These are phyloP conservation scores for Ceratocystis eucalypticola DNA, from an alignment of 2,329 filamentous ascomycete genomes.

Conservation along the genomic window DNA sequence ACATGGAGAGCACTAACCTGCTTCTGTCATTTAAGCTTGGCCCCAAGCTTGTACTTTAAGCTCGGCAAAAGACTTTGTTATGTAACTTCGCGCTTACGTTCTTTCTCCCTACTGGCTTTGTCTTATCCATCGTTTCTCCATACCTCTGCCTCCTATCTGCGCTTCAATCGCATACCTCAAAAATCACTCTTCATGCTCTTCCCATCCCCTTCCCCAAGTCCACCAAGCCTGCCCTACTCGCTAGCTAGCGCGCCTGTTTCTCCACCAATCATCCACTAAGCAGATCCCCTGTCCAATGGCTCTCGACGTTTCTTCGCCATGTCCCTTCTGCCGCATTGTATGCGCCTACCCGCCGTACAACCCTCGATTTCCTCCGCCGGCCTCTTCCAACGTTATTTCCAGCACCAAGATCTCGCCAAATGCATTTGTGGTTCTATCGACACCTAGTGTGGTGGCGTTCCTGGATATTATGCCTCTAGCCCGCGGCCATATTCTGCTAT, in stretches of 20 bases:
- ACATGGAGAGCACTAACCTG: background rate
- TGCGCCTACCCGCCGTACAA: constrained; percentile 35
- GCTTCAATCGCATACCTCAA: too few relatives aligned
- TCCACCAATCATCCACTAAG: background rate
- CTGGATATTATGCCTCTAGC: constrained; percentile 86
- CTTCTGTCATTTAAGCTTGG: background rate
- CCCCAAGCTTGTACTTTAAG: background rate
- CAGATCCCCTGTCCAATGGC: background rate
- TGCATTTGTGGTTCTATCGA: constrained; percentile 61
- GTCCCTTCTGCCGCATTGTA: constrained; percentile 51
- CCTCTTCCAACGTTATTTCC: constrained; percentile 23
- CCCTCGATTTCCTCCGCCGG: constrained; percentile 31
- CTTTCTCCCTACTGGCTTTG: background rate
- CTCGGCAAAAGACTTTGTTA: background rate
- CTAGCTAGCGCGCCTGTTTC: background rate
- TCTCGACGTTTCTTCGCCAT: constrained; percentile 24
- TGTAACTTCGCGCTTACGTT: too few relatives aligned
- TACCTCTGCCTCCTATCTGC: background rate
- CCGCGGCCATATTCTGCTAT: constrained; percentile 68
- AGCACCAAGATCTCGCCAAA: constrained; percentile 29
- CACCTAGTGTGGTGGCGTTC: constrained; percentile 67
- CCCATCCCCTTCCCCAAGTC: too few relatives aligned
- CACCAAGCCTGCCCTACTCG: too few relatives aligned
- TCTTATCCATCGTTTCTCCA: background rate
- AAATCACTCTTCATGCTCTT: too few relatives aligned